Conservation (phyloP, 2,329 filamentous ascomycete species). For the Diaporthe amygdali region DNA sequence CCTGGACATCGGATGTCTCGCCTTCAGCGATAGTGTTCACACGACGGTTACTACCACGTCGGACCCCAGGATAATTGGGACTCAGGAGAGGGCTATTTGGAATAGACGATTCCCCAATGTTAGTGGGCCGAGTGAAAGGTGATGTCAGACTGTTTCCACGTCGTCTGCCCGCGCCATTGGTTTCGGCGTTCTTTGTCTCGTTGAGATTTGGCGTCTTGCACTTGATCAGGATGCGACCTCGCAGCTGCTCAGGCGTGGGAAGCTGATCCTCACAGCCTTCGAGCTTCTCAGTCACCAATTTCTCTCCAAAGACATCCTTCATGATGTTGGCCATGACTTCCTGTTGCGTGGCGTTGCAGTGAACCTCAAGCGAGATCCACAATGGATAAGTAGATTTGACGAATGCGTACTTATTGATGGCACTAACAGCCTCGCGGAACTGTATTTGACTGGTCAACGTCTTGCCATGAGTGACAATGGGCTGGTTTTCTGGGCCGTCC, state of each 20-base stretch:
- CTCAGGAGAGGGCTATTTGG: slow-evolving; percentile 60
- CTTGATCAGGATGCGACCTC: slow-evolving; percentile 86
- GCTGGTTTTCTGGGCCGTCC: slow-evolving; percentile 88
- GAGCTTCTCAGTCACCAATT: slow-evolving; percentile 77
- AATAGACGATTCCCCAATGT: slow-evolving; percentile 61
- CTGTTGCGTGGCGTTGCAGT: slow-evolving; percentile 86
- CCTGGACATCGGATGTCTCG: slow-evolving; percentile 50
- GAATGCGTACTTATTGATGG: slow-evolving; percentile 95
- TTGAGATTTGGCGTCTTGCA: slow-evolving; percentile 79
- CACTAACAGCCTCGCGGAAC: slow-evolving; percentile 89
- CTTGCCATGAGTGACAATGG: slow-evolving; percentile 88
- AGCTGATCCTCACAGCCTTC: slow-evolving; percentile 71
- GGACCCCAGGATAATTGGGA: slow-evolving; percentile 57
- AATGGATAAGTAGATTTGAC: slow-evolving; percentile 84
- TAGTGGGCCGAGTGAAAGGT: slow-evolving; percentile 69
- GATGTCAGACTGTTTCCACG: slow-evolving; percentile 79
- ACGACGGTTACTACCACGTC: slow-evolving; percentile 52
- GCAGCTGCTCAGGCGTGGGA: slow-evolving; percentile 85
- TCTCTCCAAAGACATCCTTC: slow-evolving; percentile 80
- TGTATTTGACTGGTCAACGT: slow-evolving; percentile 88
- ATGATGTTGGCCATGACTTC: slow-evolving; percentile 88
- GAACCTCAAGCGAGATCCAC: slow-evolving; percentile 94
- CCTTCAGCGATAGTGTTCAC: slow-evolving; percentile 65
- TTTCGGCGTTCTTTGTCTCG: slow-evolving; percentile 44
- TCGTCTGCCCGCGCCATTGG: slow-evolving; percentile 50